These are phyloP conservation scores for Closterium sp. DNA, from an alignment of 139 green algal genomes.

Conservation along the genomic window DNA sequence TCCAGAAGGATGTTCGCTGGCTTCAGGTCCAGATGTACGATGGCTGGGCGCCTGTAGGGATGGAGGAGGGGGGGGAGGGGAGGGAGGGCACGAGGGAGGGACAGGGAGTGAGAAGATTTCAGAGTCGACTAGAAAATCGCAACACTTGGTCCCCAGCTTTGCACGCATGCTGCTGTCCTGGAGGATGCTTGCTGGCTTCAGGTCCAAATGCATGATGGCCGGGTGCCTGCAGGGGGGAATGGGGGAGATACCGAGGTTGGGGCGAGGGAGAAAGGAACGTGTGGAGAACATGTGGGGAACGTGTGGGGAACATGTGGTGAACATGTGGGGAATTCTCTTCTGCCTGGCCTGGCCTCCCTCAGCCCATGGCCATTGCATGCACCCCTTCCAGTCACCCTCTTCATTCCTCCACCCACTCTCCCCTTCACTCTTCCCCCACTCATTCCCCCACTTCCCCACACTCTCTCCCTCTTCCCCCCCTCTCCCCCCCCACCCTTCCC, in stretches of 20 bases:
- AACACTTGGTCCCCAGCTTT: not conserved
- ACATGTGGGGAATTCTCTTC: not conserved
- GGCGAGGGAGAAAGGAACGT: not conserved
- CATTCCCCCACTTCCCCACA: too few relatives aligned
- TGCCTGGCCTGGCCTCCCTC: not conserved
- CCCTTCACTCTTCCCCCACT: not conserved
- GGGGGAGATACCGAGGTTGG: not conserved
- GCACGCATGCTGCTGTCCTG: too few relatives aligned
- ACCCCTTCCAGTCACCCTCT: not conserved
- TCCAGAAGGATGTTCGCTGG: constrained; percentile 95
- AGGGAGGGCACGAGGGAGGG: not conserved
- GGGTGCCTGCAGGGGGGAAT: not conserved
- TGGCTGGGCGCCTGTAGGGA: constrained; percentile 52
- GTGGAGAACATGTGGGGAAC: too few relatives aligned
- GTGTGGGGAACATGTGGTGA: too few relatives aligned
- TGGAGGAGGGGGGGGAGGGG: not conserved
- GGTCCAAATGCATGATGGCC: constrained; percentile 83
- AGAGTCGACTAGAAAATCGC: too few relatives aligned
- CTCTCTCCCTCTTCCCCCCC: too few relatives aligned
- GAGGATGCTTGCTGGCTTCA: too few relatives aligned
- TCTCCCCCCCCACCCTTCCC: too few relatives aligned
- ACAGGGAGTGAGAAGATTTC: not conserved
- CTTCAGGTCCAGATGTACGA: constrained; percentile 86
- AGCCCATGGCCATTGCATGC: not conserved
- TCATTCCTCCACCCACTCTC: too few relatives aligned